Evolutionary conservation across 768 basidiomycete species (phyloP), one percentile per base, ranked within the genome.

Genomic region (Cubamyces sp.): DNA sequence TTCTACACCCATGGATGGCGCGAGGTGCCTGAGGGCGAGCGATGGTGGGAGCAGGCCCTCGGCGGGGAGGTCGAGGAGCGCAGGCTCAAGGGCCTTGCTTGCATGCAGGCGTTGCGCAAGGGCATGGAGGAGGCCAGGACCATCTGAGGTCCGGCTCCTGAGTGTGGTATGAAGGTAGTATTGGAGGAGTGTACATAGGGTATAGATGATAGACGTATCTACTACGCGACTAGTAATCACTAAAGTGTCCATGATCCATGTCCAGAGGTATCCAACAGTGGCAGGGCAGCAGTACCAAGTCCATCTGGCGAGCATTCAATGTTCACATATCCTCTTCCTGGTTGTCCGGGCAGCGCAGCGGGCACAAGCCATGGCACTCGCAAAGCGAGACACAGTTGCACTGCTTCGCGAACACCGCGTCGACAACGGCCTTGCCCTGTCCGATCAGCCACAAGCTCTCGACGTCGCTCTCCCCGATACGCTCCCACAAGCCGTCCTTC

Each of bases 1-100:
- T 81, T 91, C 49, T 73, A 85, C 47, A 75, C 74, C 18, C 83
- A 85, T 11, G 84, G 83, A 18, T 92, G 90, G 90, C 78, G 79
- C 37, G 79, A 84, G 5, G 78, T 85, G 1, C 83, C 84, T 0
- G 81, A 81, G 67, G 78, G 67, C 19, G 81, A 84, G 71, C 76
- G 86, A 54, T 91, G 87, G 87, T 91, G 89, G 88, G 86, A 89
- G 42, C 69, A 73, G 12, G 85, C 87, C 37, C 75, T 91, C 37
- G 79, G 77, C 11, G 72, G 72, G 23, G 70, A 70, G 55, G 66
- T 77, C 30, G 73, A 73, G 65, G 69, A 67, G 66, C 73, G 70
- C 54, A 49, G 73, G 40, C 63, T 57, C 55, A 61, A 56, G 54
- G 70, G 70, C 18, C 57, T 73, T 50, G 64, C 56, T 43, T 43